Evolutionary conservation across 371 early-diverging fungal genomes (phyloP), one percentile per base, ranked within the genome.

Genomic region (Thermomucor indicae-seudaticae): DNA sequence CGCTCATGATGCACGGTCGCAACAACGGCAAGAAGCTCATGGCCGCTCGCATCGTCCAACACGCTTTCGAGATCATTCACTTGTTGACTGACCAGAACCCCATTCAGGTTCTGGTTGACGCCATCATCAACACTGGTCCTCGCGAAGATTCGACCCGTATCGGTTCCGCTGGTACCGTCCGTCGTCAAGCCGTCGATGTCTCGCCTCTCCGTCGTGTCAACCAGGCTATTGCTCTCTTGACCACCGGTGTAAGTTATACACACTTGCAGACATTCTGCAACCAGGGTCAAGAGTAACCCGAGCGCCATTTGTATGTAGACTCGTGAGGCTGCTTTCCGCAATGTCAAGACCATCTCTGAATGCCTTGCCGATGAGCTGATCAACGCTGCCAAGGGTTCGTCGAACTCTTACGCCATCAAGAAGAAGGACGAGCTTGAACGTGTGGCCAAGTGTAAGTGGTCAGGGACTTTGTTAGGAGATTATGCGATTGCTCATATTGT

Each of bases 21-120:
- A 99, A 99, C 93, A 98, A 96, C 88, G 99, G 99, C 66, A 99
- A 99, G 91, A 99, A 99, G 88, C 83, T 96, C 61, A 90, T 99
- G 91, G 97, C 99, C 67, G 91, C 91, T 61, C 95, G 97, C 69
- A 96, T 97, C 68, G 91, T 99, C 72, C 95, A 97, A 86, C 96
- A 99, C 84, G 95, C 99, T 55, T 99, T 99, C 72, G 95, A 97
- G 79, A 99, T 99, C 84, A 93, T 99, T 75, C 78, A 99, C 90
- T 84, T 95, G 68, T 86, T 97, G 76, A 97, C 99, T 66, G 97
- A 97, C 76, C 85, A 86, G 75, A 99, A 99, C 91, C 99, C 99
- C 62, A 84, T 99, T 68, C 99, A 99, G 84, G 85, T 97, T 55
- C 82, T 99, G 31, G 95, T 99, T 55, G 99, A 99, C 82, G 99